Percentiles rank a stretch among this genome's conserved stretches.
phyloP scores from a whole-genome alignment of 1,284 basidiomycete genomes.

The Apiotrichum siamense region DNA sequence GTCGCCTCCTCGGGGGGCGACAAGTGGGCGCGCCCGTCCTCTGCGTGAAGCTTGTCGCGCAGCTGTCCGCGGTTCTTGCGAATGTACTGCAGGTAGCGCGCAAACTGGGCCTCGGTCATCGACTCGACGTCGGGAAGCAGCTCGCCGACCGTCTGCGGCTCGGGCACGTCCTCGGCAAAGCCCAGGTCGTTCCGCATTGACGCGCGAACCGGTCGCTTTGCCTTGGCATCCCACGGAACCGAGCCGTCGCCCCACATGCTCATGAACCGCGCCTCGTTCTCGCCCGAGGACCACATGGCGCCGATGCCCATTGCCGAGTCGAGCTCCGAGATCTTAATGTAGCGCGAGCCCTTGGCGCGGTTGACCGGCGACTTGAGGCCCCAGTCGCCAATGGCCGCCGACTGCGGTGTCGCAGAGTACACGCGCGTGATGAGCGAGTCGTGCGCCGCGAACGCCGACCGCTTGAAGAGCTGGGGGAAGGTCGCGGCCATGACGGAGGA shows the following conservation, averaged over 20 bases:
- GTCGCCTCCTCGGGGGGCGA: slow-evolving; percentile 9
- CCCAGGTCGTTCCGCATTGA: not conserved
- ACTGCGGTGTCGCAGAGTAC: slow-evolving; percentile 38
- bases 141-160: not conserved
- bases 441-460: slow-evolving; percentile 39
- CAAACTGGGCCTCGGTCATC: slow-evolving; percentile 39
- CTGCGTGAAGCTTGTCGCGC: not conserved
- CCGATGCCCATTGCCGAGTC: slow-evolving; percentile 35
- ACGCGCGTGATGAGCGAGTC: slow-evolving; percentile 45
- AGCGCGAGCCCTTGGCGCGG: slow-evolving; percentile 27
- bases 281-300: slow-evolving; percentile 38
- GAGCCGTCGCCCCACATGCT: slow-evolving; percentile 38
- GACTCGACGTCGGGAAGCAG: slow-evolving; percentile 39
- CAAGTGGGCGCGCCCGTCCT: not conserved
- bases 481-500: slow-evolving; percentile 25
- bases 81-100: slow-evolving; percentile 32
- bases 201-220: not conserved
- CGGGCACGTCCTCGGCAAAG: slow-evolving; percentile 1
- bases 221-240: slow-evolving; percentile 26
- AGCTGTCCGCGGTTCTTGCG: slow-evolving; percentile 23
- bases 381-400: slow-evolving; percentile 33
- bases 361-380: slow-evolving; percentile 43
- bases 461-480: slow-evolving; percentile 41
- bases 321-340: slow-evolving; percentile 36
- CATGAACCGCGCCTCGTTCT: slow-evolving; percentile 44